A percentile compares a stretch with the other conserved stretches of the same genome.
phyloP scores from a whole-genome alignment of 352 stramenopile genomes.

The Globisporangium carolinianum region DNA sequence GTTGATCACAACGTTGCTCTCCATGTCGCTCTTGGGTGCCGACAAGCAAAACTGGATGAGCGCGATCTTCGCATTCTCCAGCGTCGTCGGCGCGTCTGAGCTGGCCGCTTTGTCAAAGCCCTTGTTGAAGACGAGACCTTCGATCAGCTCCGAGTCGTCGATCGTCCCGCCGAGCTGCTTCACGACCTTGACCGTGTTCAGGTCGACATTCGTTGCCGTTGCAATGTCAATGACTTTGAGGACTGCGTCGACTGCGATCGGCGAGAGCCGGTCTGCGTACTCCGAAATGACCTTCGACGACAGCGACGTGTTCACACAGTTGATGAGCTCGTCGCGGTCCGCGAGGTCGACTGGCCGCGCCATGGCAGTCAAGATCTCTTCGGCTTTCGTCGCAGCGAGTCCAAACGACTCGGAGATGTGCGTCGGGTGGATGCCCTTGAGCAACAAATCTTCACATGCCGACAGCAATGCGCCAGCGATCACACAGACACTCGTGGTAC shows the following conservation, averaged over 20 bases:
- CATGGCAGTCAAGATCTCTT: slow-evolving; percentile 88
- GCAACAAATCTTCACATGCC: slow-evolving; percentile 87
- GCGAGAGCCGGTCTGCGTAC: slow-evolving; percentile 96
- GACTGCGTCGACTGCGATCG: slow-evolving; percentile 98
- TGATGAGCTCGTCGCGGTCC: slow-evolving; percentile 94
- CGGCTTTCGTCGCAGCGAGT: slow-evolving; percentile 82
- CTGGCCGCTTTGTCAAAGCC: slow-evolving; percentile 81
- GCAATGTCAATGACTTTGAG: slow-evolving; percentile 93
- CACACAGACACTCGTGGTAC: slow-evolving; percentile 97
- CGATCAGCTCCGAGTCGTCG: slow-evolving; percentile 98
- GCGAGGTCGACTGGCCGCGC: slow-evolving; percentile 90
- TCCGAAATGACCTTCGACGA: slow-evolving; percentile 97
- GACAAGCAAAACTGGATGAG: slow-evolving; percentile 99
- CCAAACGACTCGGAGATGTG: slow-evolving; percentile 97
- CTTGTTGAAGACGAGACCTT: slow-evolving; percentile 98
- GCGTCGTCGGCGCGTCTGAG: slow-evolving; percentile 41
- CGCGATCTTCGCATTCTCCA: slow-evolving; percentile 99
- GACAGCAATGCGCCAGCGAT: slow-evolving; percentile 98
- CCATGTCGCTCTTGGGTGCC: slow-evolving; percentile 99
- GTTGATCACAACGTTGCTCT: slow-evolving; percentile 99
- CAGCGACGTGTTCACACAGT: slow-evolving; percentile 98
- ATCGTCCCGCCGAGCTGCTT: slow-evolving; percentile 98
- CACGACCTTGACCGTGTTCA: slow-evolving; percentile 97
- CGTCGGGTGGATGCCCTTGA: slow-evolving; percentile 98
- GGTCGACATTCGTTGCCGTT: slow-evolving; percentile 94